Conservation (phyloP, 768 basidiomycete species). For the Leccinum disarticulatum region DNA sequence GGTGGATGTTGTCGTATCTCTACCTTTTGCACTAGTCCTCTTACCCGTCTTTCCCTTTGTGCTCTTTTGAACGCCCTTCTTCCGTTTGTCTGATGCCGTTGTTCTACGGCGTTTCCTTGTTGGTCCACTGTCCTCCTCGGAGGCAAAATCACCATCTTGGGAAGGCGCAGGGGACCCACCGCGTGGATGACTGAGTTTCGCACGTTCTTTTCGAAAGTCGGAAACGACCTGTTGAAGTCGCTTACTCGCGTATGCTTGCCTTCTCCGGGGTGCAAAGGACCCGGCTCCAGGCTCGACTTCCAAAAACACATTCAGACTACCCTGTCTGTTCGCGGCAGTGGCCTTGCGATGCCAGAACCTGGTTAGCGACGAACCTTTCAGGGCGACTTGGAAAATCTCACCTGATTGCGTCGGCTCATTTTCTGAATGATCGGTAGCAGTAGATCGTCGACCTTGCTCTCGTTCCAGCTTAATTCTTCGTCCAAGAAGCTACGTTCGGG, state of each 20-base stretch:
- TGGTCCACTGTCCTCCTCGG: constrained; percentile 27
- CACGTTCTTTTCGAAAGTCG: constrained; percentile 61
- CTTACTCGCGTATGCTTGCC: constrained; percentile 83
- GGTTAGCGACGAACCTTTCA: constrained; percentile 1
- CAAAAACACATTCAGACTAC: constrained; percentile 73
- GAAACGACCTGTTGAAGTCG: constrained; percentile 84
- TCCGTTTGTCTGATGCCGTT: constrained; percentile 16
- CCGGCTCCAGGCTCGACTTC: constrained; percentile 67
- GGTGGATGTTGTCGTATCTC: constrained; percentile 1
- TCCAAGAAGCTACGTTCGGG: constrained; percentile 55
- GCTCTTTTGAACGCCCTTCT: neutral
- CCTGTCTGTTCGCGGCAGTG: constrained; percentile 71
- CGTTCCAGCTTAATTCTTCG: constrained; percentile 80
- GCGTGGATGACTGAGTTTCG: constrained; percentile 17
- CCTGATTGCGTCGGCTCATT: constrained; percentile 80
- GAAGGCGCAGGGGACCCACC: constrained; percentile 18
- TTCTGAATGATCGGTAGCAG: constrained; percentile 90
- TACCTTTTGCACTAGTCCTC: constrained; percentile 1
- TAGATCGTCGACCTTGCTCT: constrained; percentile 83
- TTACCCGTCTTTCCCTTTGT: neutral
- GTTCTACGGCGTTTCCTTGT: constrained; percentile 35
- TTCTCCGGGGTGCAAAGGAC: constrained; percentile 71
- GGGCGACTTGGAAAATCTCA: constrained; percentile 26
- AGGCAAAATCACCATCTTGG: constrained; percentile 28
- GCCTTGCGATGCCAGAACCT: constrained; percentile 38